Evolutionary conservation across 2,329 filamentous ascomycete genomes (phyloP).

Genomic region (Karstenula rhodostoma): DNA sequence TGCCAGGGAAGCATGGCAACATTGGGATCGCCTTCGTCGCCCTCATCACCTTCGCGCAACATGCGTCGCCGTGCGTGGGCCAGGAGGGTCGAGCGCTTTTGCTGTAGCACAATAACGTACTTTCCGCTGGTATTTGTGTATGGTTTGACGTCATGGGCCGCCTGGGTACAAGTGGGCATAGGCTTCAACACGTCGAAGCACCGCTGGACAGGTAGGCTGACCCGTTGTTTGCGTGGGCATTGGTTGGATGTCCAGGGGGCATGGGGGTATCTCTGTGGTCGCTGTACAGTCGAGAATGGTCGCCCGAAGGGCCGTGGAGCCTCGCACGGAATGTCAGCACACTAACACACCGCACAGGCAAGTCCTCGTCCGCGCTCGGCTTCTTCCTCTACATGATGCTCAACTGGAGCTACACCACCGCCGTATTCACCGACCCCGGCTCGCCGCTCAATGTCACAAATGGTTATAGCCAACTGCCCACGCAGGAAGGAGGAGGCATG

Average conservation of each 20-base stretch:
- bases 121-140: slow-evolving; percentile 93
- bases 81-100: slow-evolving; percentile 79
- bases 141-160: slow-evolving; percentile 87
- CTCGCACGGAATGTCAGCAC: background rate
- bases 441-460: slow-evolving; percentile 60
- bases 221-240: slow-evolving; percentile 4
- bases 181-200: slow-evolving; percentile 56
- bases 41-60: slow-evolving; percentile 47
- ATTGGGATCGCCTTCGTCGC: slow-evolving; percentile 49
- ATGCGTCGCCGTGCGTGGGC: slow-evolving; percentile 62
- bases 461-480: slow-evolving; percentile 83
- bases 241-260: background rate
- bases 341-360: slow-evolving; percentile 45
- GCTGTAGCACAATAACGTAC: slow-evolving; percentile 80
- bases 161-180: slow-evolving; percentile 84
- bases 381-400: slow-evolving; percentile 78
- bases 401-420: slow-evolving; percentile 88
- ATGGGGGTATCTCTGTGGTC: background rate
- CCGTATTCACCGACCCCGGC: slow-evolving; percentile 92
- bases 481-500: slow-evolving; percentile 64
- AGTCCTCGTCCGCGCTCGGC: slow-evolving; percentile 67
- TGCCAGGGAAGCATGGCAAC: slow-evolving; percentile 46
- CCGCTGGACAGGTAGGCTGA: slow-evolving; percentile 46
- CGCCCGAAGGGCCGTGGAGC: background rate
- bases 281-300: background rate